A percentile compares a stretch with the other conserved stretches of the same genome.
phyloP scores from a whole-genome alignment of 805 yeast species.

The Wickerhamiella kazuoi region DNA sequence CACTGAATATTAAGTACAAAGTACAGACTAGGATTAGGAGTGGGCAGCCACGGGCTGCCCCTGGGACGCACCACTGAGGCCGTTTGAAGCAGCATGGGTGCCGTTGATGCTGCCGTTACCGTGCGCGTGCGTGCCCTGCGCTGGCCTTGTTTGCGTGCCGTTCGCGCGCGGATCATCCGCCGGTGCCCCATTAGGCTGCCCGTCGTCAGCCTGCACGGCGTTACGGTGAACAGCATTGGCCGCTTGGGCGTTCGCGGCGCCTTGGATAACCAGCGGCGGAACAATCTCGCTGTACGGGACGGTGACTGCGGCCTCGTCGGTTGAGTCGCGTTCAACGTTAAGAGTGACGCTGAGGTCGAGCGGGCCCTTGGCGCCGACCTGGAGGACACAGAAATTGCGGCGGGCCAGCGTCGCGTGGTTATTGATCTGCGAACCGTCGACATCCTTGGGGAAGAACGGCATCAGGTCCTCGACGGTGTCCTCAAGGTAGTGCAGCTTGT shows the following conservation, averaged over 20 bases:
- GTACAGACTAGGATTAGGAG: too few relatives aligned
- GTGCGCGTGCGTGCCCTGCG: too few relatives aligned
- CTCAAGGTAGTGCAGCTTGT: conserved; percentile 45
- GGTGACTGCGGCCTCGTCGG: conserved; percentile 33
- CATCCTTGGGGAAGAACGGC: conserved; percentile 47
- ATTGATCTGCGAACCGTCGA: conserved; percentile 32
- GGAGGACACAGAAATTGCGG: conserved; percentile 38
- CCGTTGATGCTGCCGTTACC: too few relatives aligned
- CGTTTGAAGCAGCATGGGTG: too few relatives aligned
- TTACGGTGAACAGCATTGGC: too few relatives aligned
- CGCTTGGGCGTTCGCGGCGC: neutral
- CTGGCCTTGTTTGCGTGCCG: too few relatives aligned
- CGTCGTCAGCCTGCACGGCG: too few relatives aligned
- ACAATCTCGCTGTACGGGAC: conserved; percentile 51
- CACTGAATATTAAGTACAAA: too few relatives aligned
- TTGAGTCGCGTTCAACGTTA: conserved; percentile 51
- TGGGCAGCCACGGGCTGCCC: too few relatives aligned
- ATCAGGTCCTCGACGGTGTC: conserved; percentile 65
- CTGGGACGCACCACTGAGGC: too few relatives aligned
- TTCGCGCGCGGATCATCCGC: too few relatives aligned
- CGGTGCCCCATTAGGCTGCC: too few relatives aligned
- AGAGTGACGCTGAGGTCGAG: conserved; percentile 39
- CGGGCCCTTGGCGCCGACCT: conserved; percentile 6
- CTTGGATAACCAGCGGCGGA: conserved; percentile 27
- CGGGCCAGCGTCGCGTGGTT: conserved; percentile 33